phyloP scores from a whole-genome alignment of 192 early-diverging fungal genomes.

The Backusella tarrabulga region DNA sequence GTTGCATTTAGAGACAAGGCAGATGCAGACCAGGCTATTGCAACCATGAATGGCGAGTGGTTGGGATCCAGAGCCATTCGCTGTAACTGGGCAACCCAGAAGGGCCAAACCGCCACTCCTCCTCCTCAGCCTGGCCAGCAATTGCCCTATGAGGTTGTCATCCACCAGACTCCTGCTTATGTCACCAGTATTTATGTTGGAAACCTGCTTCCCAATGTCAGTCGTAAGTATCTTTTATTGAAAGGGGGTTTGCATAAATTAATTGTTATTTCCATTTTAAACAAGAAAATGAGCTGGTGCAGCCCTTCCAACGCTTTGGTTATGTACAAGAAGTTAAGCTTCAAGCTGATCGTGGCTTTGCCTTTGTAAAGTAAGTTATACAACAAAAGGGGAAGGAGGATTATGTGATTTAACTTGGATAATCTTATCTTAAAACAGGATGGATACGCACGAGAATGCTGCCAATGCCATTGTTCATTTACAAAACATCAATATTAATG shows the following conservation, averaged over 20 bases:
- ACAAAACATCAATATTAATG: constrained; percentile 70
- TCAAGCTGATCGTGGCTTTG: constrained; percentile 90
- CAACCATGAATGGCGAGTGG: constrained; percentile 86
- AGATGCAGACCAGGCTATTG: constrained; percentile 86
- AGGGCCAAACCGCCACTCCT: constrained; percentile 48
- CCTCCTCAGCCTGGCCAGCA: constrained; percentile 43
- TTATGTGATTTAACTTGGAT: too few relatives aligned
- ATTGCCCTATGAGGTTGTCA: constrained; percentile 67
- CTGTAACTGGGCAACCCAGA: constrained; percentile 95
- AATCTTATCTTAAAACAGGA: constrained; percentile 28
- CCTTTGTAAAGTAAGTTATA: constrained; percentile 76
- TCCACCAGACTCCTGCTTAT: constrained; percentile 74
- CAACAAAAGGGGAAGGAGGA: not conserved
- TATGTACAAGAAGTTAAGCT: constrained; percentile 77
- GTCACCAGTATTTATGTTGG: constrained; percentile 91
- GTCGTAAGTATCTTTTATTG: constrained; percentile 46
- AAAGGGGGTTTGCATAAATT: constrained; percentile 9
- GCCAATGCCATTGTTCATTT: constrained; percentile 84
- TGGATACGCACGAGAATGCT: constrained; percentile 89
- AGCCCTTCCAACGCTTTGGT: constrained; percentile 77
- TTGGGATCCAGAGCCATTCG: constrained; percentile 84
- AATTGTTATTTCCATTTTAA: not conserved
- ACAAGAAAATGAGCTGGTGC: constrained; percentile 64
- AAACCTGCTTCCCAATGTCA: constrained; percentile 79
- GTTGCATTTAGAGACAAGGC: constrained; percentile 84